Evolutionary conservation across 495 filamentous ascomycete genomes (phyloP).

Genomic region (Acidiella bohemica): DNA sequence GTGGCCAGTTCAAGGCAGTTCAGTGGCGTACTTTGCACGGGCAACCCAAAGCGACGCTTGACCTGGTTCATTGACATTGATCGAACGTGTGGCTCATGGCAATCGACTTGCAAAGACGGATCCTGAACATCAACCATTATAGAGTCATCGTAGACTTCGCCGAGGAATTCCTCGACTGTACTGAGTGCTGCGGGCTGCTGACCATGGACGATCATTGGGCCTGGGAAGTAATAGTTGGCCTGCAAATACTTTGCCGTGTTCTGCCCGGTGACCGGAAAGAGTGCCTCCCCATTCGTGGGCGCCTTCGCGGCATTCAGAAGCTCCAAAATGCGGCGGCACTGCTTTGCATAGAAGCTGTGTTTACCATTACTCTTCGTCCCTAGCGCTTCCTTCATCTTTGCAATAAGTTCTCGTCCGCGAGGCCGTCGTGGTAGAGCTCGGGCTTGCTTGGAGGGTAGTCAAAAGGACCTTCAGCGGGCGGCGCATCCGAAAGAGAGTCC

Average conservation of each 20-base stretch:
- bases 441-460: too few relatives aligned
- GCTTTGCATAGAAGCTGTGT: conserved; percentile 2
- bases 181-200: conserved; percentile 7
- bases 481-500: too few relatives aligned
- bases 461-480: too few relatives aligned
- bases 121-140: conserved; percentile 13
- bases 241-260: conserved; percentile 2
- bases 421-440: background rate
- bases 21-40: conserved; percentile 7
- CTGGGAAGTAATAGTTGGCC: conserved; percentile 1
- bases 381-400: background rate
- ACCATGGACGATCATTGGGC: conserved; percentile 10
- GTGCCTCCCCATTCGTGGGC: conserved; percentile 1
- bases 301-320: conserved; percentile 8
- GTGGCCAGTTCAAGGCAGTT: conserved; percentile 18
- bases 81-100: conserved; percentile 1
- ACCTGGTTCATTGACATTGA: conserved; percentile 3
- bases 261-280: background rate
- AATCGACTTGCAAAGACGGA: background rate
- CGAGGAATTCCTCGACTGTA: conserved; percentile 4
- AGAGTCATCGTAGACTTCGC: conserved; percentile 13
- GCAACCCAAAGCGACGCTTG: conserved; percentile 15
- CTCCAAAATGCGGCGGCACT: conserved; percentile 8
- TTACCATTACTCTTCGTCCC: conserved; percentile 3
- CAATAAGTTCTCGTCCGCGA: conserved; percentile 2